Base-by-base conservation (phyloP, 371 early-diverging fungal genomes). In the Actinomortierella ambigua region DNA sequence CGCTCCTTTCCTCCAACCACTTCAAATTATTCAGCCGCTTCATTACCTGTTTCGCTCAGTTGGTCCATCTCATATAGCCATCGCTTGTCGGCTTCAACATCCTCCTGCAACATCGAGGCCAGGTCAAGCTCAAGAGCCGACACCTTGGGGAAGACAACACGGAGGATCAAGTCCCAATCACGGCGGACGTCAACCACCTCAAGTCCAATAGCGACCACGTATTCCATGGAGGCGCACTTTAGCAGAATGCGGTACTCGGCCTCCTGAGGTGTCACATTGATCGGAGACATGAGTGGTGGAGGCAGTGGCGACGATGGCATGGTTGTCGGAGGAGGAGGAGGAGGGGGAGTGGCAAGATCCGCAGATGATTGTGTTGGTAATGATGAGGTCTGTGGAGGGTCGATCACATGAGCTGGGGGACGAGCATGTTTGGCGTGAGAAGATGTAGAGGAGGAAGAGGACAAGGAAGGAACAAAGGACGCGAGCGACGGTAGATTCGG, bases 71-170 rank as follows among this genome's bases (percentile, higher is more conserved):
- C 73, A 8, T 47, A 59, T 5, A 73, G 51, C 73, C 73, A 73
- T 20, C 40, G 55, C 51, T 53, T 62, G 29, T 73, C 73, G 1
- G 73, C 62, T 20, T 73, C 67, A 14, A 48, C 58, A 5, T 66
- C 67, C 11, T 63, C 63, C 14, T 54, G 54, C 40, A 63, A 42
- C 34, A 51, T 58, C 15, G 53, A 47, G 8, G 57, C 57, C 13
- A 48, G 23, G 39, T 51, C 67, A 20, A 73, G 50, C 43, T 71
- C 73, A 0, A 63, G 28, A n/a, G 63, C 67, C 4, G 73, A 60
- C 60, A 73, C 73, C 73, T 66, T 73, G 41, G 66, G 63, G 29
- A 73, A 73, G 15, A 73, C 67, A 3, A 67, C 66, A 39, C 66
- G 66, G 52, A 66, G 73, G 23, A 73, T 73, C 46, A 66, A 66